These are phyloP conservation scores for Whalleya microplaca DNA, from an alignment of 2,329 filamentous ascomycete genomes.

Conservation along the genomic window DNA sequence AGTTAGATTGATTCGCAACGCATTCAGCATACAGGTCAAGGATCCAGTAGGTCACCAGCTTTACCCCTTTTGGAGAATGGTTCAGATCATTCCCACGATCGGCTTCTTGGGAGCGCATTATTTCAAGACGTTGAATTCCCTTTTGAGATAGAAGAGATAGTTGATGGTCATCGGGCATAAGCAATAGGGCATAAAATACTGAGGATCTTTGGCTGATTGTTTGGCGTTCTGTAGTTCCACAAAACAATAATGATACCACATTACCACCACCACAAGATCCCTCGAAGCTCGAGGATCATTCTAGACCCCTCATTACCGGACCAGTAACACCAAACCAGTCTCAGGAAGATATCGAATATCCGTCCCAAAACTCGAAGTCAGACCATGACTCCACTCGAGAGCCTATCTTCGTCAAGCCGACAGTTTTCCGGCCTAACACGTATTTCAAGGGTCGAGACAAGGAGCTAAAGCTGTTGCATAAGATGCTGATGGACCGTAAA, in stretches of 20 bases:
- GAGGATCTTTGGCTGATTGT: conserved; percentile 37
- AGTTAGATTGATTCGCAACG: conserved; percentile 36
- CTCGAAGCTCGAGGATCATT: conserved; percentile 30
- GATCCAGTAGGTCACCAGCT: conserved; percentile 36
- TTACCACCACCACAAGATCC: conserved; percentile 32
- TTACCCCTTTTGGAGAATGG: conserved; percentile 28
- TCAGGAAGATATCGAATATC: conserved; percentile 32
- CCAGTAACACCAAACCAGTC: conserved; percentile 28
- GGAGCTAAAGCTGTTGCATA: conserved; percentile 62
- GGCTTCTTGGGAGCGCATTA: conserved; percentile 27
- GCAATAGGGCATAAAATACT: conserved; percentile 16
- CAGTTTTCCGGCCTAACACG: conserved; percentile 62
- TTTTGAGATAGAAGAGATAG: conserved; percentile 40
- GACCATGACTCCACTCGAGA: conserved; percentile 29
- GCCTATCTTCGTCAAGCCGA: conserved; percentile 49
- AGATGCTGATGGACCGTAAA: conserved; percentile 60
- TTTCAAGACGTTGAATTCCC: conserved; percentile 33
- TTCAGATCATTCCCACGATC: conserved; percentile 24
- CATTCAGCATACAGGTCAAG: conserved; percentile 29
- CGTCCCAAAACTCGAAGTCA: conserved; percentile 36
- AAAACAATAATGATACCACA: conserved; percentile 39
- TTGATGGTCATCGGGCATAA: conserved; percentile 29
- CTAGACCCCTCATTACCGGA: conserved; percentile 35
- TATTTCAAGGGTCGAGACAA: conserved; percentile 61
- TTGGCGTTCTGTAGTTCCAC: conserved; percentile 35